Base-by-base conservation (phyloP, 371 early-diverging fungal species). In the Capniomyces stellatus region DNA sequence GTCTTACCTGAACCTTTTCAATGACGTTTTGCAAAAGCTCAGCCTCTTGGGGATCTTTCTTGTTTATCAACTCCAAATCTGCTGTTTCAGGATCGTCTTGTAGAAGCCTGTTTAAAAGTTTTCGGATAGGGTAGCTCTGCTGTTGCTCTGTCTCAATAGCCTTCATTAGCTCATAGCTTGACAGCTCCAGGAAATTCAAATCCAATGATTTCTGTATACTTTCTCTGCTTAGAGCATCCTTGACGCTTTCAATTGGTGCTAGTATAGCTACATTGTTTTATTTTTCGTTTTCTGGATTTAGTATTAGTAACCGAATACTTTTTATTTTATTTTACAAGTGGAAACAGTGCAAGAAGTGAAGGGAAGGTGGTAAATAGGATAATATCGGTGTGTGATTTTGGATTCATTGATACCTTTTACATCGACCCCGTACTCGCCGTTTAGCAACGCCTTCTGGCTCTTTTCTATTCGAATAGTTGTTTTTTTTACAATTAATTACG, bases 151-250 rank as follows among this genome's bases (percentile, higher is more conserved):
- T 10, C 19, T 51, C 51, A 19, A 51, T 51, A 4, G 6, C 22
- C 19, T 29, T 51, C 51, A 51, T 51, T 6, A 51, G 51, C n/a
- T 51, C 51, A n/a, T 8, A 51, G 29, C 27, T 6, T 8, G 25
- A 10, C 22, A 51, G 22, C 23, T 51, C 51, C 12, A 51, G 19
- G 4, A 51, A 8, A 25, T 51, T 51, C 27, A 25, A 25, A 25
- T 51, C 51, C 12, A 51, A 19, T 8, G 22, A 39, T 51, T 4
- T 51, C 22, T n/a, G 19, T 12, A 22, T 12, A 29, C 35, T 51
- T 22, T 6, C 12, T 6, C 8, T 51, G 3, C 6, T 8, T 19
- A 51, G n/a, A 4, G 25, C 51, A 30, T 51, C 51, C 6, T 8
- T 39, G 4, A 51, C 4, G 25, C 22, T 25, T 29, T 29, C 35